Evolutionary conservation across 306 rosid genomes (phyloP).

Genomic region (Dalbergia cultrata): DNA sequence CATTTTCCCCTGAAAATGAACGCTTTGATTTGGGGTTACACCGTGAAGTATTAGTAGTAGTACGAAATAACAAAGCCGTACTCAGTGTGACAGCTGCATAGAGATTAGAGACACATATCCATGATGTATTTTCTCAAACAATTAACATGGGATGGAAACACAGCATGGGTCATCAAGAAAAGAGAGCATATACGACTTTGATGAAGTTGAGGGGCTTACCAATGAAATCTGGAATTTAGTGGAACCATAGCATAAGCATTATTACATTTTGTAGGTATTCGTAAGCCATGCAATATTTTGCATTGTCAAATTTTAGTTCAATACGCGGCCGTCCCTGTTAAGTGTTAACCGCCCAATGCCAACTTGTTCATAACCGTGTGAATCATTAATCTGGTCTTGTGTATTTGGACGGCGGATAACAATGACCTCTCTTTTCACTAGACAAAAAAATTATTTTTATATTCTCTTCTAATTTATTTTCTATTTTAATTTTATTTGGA

Average conservation of each 20-base stretch:
- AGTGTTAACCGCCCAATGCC: background rate
- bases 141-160: background rate
- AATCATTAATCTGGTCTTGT: background rate
- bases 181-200: too few relatives aligned
- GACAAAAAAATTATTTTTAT: too few relatives aligned
- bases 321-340: background rate
- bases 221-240: background rate
- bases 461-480: too few relatives aligned
- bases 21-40: background rate
- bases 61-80: background rate
- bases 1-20: background rate
- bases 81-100: background rate
- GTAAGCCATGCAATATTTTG: background rate
- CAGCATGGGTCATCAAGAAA: background rate
- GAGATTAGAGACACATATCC: background rate
- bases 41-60: too few relatives aligned
- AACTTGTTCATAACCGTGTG: background rate
- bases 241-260: background rate
- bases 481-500: too few relatives aligned
- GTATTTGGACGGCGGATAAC: background rate
- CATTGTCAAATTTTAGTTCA: background rate
- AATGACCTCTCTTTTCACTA: too few relatives aligned
- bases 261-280: background rate
- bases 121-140: too few relatives aligned
- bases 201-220: too few relatives aligned